Evolutionary conservation across 441 rosid species (phyloP), one percentile per base, ranked within the genome.

Genomic region (Pelargonium fulgidum): DNA sequence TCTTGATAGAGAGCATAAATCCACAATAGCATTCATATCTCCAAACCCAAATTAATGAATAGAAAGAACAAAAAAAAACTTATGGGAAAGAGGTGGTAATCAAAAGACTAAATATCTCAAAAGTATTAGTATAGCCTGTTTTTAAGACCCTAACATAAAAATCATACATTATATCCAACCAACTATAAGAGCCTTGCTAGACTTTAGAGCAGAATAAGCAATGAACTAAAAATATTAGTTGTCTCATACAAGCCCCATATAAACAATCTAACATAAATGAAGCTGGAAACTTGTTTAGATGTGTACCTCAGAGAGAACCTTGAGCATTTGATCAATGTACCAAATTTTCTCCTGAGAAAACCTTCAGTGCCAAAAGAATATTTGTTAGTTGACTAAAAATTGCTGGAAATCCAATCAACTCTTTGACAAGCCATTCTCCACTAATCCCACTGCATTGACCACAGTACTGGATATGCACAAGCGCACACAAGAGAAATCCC

Each of bases 271-370:
- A 22, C 4, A 63, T 3, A 4, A 63, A 24, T n/a, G 8, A 36
- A n/a, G 48, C 7, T 64, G 67, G 14, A 14, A 39, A 68, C 29
- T 36, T 74, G 56, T 64, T 68, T 76, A 62, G 67, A 75, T 44
- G 74, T 74, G 72, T 91, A 92, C 99, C 99, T 95, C 92, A 7
- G 93, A 84, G 63, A 95, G 91, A 86, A 92, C 97, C 91, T 88
- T 95, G 82, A 95, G 91, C 98, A 95, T 95, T 87, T 92, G 98
- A 85, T 92, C 96, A 74, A 92, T 87, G 83, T 95, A 90, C 99
- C 99, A 95, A 36, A 83, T 83, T 80, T 95, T 95, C 75, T 95
- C 96, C 0, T 93, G 91, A 70, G 99, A 88, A 86, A 89, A 95
- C 95, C 99, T 95, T 71, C 74, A 78, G 62, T 45, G 74, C 65